These are phyloP conservation scores for Neurospora sp. DNA, from an alignment of 495 filamentous ascomycete species.

Conservation along the genomic window DNA sequence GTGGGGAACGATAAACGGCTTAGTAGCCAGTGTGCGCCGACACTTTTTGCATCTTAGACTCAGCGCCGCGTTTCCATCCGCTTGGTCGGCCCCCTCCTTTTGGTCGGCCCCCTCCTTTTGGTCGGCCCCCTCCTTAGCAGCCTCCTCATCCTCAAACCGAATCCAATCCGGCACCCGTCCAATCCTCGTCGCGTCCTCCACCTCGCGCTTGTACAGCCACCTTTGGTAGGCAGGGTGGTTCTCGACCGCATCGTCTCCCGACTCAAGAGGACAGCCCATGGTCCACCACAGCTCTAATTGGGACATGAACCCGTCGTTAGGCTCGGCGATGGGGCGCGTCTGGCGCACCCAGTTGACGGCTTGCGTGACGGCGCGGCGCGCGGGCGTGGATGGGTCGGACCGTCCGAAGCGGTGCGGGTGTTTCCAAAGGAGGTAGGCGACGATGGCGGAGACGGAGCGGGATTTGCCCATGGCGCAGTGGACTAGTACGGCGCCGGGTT, in stretches of 20 bases:
- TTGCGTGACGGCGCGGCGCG: constrained; percentile 18
- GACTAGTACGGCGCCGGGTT: constrained; percentile 31
- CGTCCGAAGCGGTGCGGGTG: constrained; percentile 34
- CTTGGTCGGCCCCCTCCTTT: neutral
- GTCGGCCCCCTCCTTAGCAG: constrained; percentile 8
- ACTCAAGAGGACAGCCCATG: constrained; percentile 56
- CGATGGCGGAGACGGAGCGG: constrained; percentile 71
- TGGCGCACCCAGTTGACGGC: constrained; percentile 48
- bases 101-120: constrained; percentile 1
- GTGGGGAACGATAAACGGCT: constrained; percentile 33
- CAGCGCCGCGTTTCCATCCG: constrained; percentile 16
- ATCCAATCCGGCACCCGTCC: constrained; percentile 57
- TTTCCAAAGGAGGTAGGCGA: constrained; percentile 76
- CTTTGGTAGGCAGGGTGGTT: constrained; percentile 67
- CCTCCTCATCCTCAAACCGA: constrained; percentile 71
- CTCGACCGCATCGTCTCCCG: constrained; percentile 36
- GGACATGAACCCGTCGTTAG: constrained; percentile 80
- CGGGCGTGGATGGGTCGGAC: constrained; percentile 16
- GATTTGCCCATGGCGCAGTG: constrained; percentile 93
- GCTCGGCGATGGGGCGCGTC: constrained; percentile 63
- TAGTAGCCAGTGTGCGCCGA: constrained; percentile 39
- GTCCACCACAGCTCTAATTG: constrained; percentile 80
- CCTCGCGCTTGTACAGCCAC: constrained; percentile 75
- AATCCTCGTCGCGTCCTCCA: constrained; percentile 60
- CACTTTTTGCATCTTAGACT: constrained; percentile 57